phyloP scores from a whole-genome alignment of 768 basidiomycete genomes.

The Lactarius psammicola region DNA sequence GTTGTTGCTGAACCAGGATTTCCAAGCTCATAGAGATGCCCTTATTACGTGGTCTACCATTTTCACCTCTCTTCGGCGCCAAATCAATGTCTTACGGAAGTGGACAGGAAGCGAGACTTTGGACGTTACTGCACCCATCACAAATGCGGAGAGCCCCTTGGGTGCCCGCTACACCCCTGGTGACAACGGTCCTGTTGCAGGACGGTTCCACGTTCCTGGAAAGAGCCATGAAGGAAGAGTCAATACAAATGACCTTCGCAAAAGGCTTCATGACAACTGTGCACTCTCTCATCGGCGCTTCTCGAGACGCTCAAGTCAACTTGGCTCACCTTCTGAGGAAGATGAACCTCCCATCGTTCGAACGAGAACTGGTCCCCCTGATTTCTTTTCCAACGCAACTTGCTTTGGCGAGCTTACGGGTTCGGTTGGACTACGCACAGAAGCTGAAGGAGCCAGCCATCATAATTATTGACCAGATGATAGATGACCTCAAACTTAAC shows the following conservation, averaged over 20 bases:
- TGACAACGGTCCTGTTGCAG: slow-evolving; percentile 46
- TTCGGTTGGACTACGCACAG: slow-evolving; percentile 85
- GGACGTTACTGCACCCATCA: slow-evolving; percentile 80
- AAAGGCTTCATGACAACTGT: slow-evolving; percentile 86
- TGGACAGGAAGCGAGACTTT: slow-evolving; percentile 95
- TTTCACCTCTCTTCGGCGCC: slow-evolving; percentile 76
- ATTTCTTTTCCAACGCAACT: slow-evolving; percentile 97
- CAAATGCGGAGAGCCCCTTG: slow-evolving; percentile 57
- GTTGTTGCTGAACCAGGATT: slow-evolving; percentile 59
- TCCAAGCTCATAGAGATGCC: slow-evolving; percentile 83
- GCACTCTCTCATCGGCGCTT: slow-evolving; percentile 78
- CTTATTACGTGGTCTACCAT: slow-evolving; percentile 93
- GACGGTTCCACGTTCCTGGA: slow-evolving; percentile 90
- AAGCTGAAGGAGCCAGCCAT: slow-evolving; percentile 86
- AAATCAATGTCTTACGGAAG: slow-evolving; percentile 74
- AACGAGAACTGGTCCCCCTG: slow-evolving; percentile 82
- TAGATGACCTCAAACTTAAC: slow-evolving; percentile 87
- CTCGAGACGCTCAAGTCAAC: slow-evolving; percentile 83
- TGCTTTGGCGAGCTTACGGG: slow-evolving; percentile 85
- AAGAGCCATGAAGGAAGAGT: slow-evolving; percentile 91
- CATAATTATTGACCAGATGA: slow-evolving; percentile 91
- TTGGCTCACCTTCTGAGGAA: slow-evolving; percentile 72
- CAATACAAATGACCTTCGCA: slow-evolving; percentile 92
- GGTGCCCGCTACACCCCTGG: slow-evolving; percentile 28
- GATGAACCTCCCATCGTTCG: slow-evolving; percentile 91